A percentile compares a stretch with the other conserved stretches of the same genome.
These are phyloP conservation scores for Isoetes engelmannii DNA, from an alignment of 83 land plant genomes.

Conservation along the genomic window DNA sequence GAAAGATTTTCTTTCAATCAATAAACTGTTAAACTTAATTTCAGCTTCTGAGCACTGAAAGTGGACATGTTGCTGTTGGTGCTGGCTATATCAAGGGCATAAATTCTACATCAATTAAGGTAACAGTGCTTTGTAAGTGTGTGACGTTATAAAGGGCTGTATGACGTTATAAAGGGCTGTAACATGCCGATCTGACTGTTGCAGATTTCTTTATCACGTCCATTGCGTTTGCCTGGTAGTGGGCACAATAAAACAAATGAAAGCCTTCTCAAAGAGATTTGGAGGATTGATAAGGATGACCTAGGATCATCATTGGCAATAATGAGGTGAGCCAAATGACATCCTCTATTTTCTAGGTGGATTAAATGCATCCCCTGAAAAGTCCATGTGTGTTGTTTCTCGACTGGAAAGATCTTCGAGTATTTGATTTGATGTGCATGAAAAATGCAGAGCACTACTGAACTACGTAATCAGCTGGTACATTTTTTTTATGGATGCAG, in stretches of 20 bases:
- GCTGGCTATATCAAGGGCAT: slow-evolving; percentile 50
- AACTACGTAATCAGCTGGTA: not conserved
- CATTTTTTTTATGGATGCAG: slow-evolving; percentile 25
- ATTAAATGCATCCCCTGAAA: too few relatives aligned
- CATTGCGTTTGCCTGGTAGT: slow-evolving; percentile 48
- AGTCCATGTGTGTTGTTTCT: too few relatives aligned
- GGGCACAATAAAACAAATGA: slow-evolving; percentile 17
- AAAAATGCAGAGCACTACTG: too few relatives aligned
- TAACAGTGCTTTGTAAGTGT: slow-evolving; percentile 25
- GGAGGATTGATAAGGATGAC: slow-evolving; percentile 84
- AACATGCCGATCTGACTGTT: not conserved
- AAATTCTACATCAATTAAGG: slow-evolving; percentile 38
- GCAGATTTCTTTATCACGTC: slow-evolving; percentile 57
- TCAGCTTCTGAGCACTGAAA: slow-evolving; percentile 64
- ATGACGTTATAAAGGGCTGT: not conserved
- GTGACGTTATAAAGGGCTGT: not conserved
- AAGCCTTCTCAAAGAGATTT: slow-evolving; percentile 34
- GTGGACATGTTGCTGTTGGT: slow-evolving; percentile 49
- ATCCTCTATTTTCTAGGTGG: too few relatives aligned
- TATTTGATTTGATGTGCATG: too few relatives aligned
- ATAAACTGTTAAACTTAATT: not conserved
- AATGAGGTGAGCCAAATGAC: slow-evolving; percentile 48
- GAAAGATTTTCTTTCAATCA: too few relatives aligned
- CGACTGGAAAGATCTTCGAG: too few relatives aligned
- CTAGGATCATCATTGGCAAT: slow-evolving; percentile 45